Evolutionary conservation across 2,329 filamentous ascomycete species (phyloP), one percentile per base, ranked within the genome.

Genomic region (Claviceps citrina): DNA sequence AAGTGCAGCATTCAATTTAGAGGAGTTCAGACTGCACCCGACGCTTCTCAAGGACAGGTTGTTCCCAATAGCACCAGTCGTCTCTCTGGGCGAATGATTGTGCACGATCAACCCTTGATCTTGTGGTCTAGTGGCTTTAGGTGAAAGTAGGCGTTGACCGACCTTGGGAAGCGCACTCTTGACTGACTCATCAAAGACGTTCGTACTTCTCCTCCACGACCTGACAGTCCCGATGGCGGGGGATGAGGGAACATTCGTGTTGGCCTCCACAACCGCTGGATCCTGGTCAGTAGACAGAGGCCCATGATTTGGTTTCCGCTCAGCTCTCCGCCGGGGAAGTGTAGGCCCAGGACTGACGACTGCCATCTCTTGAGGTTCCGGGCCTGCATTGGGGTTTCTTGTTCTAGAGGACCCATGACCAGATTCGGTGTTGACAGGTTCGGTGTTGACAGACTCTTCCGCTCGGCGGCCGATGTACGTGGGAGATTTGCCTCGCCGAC

Each of bases 401-500:
- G 20, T n/a, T 31, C 33, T 20, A 16, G 27, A 10, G 10, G 16
- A n/a, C 6, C 12, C 16, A 27, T 22, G 13, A 28, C 22, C 19
- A 6, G 27, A n/a, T n/a, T n/a, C n/a, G n/a, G n/a, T n/a, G n/a
- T n/a, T n/a, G n/a, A n/a, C 7, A 16, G 12, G 15, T 5, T 9
- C 24, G 15, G 34, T 36, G 7, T 43, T 33, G 1, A 30, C 30
- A 35, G 43, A 36, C 16, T 35, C 38, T 6, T 35, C 27, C 15
- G 25, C 18, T 24, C 19, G 34, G 15, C 42, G 31, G 13, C 31
- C 39, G 8, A 28, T 37, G 27, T 36, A 35, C 10, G 12, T 7
- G 12, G 40, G 40, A 24, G 45, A 49, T 31, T 37, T 47, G 18
- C 43, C 45, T 20, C 46, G 49, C 12, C 45, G 50, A 20, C 44